Evolutionary conservation across 192 early-diverging fungal genomes (phyloP), one percentile per base, ranked within the genome.

Genomic region (Ambispora gerdemannii): DNA sequence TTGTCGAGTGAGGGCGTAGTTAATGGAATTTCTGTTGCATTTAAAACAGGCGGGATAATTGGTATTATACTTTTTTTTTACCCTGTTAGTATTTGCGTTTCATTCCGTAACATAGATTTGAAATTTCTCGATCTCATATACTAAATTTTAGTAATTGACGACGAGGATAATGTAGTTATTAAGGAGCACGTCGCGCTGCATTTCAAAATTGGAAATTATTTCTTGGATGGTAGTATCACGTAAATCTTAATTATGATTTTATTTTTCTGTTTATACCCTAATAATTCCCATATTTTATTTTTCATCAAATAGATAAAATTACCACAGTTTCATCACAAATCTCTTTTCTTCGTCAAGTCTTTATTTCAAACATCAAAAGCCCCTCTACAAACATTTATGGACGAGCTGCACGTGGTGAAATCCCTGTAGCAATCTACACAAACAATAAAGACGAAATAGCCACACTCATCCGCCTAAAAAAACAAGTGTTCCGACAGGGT

Each of bases 381-480:
- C 62, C n/a, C 7, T 50, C 10, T 34, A 73, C 11, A 76, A 85
- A 28, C 68, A 70, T 67, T 7, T 83, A 79, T 43, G 66, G 68
- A 2, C 67, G 70, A 4, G 84, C 77, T 28, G 81, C 75, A 8
- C 59, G 64, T 24, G 86, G 86, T 27, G 74, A 84, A 24, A 78
- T 87, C 11, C 83, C 86, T 3, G 36, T 84, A 11, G 77, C 81
- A 1, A 67, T 84, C 15, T 66, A 75, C 49, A 77, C 81, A 24
- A 32, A 85, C n/a, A 82, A 77, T 63, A 81, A 82, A 56, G 86
- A 87, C 49, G 84, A 91, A 73, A 92, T 92, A 50, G 77, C 84
- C n/a, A 79, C 83, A 11, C 8, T 92, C 3, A 78, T 92, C n/a
- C 78, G 70, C 4, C 67, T 91, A 11, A 89, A 91, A 76, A 50